A percentile compares a stretch with the other conserved stretches of the same genome.
These are phyloP conservation scores for Pyricularia grisea DNA, from an alignment of 2,329 filamentous ascomycete genomes.

Conservation along the genomic window DNA sequence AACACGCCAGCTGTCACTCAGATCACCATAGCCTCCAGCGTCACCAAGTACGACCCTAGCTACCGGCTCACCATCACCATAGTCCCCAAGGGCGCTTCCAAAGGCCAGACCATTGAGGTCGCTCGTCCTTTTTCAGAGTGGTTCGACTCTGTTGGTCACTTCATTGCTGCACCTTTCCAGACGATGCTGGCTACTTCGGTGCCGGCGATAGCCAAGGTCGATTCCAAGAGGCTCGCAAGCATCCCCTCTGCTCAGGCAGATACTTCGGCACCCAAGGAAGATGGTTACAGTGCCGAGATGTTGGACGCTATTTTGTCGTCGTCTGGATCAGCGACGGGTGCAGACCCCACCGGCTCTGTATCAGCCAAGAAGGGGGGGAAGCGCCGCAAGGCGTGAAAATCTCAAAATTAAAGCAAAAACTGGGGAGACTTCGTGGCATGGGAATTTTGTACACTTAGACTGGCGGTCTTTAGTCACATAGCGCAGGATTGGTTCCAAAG, in stretches of 20 bases:
- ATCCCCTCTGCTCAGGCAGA: constrained; percentile 24
- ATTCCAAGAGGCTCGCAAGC: constrained; percentile 45
- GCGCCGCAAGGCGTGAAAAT: constrained; percentile 31
- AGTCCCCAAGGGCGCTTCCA: constrained; percentile 25
- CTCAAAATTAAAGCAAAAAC: background rate
- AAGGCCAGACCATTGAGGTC: constrained; percentile 40
- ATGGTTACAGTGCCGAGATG: constrained; percentile 29
- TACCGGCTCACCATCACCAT: constrained; percentile 67
- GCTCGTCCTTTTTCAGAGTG: constrained; percentile 60
- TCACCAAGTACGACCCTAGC: constrained; percentile 69
- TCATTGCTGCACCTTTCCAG: constrained; percentile 70
- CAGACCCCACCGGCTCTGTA: constrained; percentile 14
- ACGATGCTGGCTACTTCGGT: constrained; percentile 63
- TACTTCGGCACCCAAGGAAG: constrained; percentile 17
- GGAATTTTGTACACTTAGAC: background rate
- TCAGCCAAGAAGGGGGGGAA: constrained; percentile 29
- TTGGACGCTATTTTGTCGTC: constrained; percentile 35
- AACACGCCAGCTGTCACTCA: constrained; percentile 22
- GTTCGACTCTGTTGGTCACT: constrained; percentile 66
- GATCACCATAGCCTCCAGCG: constrained; percentile 64
- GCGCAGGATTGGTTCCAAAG: background rate
- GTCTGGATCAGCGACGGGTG: background rate
- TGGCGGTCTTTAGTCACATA: background rate
- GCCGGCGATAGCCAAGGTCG: constrained; percentile 53
- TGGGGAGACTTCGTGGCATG: background rate